Percentiles rank a stretch among this genome's conserved stretches.
These are phyloP conservation scores for Agapanthus africanus DNA, from an alignment of 106 monocot genomes.

Conservation along the genomic window DNA sequence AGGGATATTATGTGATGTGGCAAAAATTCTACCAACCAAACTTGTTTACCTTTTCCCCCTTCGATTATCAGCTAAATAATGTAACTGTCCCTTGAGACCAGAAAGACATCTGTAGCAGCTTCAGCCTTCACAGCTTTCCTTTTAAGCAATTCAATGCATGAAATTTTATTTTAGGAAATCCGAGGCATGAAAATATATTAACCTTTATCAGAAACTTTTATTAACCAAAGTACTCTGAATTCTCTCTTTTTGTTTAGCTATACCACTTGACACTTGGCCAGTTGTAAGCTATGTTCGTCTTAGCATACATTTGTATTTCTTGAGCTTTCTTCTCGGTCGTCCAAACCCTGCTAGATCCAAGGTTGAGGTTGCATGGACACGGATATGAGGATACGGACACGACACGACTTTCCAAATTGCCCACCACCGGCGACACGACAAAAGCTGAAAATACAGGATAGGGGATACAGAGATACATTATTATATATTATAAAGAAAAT, in stretches of 20 bases:
- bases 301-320: too few relatives aligned
- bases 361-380: too few relatives aligned
- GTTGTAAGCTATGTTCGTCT: too few relatives aligned
- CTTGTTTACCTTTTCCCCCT: neutral
- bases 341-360: too few relatives aligned
- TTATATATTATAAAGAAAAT: too few relatives aligned
- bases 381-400: too few relatives aligned
- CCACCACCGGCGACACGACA: too few relatives aligned
- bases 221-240: neutral
- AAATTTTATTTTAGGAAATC: neutral
- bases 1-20: neutral
- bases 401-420: too few relatives aligned
- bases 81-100: neutral
- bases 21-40: neutral
- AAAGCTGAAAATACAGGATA: too few relatives aligned
- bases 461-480: too few relatives aligned
- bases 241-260: neutral
- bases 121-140: neutral
- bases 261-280: neutral
- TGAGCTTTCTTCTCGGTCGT: too few relatives aligned
- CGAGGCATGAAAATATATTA: too few relatives aligned
- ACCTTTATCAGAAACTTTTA: neutral
- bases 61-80: neutral
- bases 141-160: neutral
- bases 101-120: neutral